Evolutionary conservation across 169 alveolate genomes (phyloP).

Genomic region (Cryptosporidium sp.): DNA sequence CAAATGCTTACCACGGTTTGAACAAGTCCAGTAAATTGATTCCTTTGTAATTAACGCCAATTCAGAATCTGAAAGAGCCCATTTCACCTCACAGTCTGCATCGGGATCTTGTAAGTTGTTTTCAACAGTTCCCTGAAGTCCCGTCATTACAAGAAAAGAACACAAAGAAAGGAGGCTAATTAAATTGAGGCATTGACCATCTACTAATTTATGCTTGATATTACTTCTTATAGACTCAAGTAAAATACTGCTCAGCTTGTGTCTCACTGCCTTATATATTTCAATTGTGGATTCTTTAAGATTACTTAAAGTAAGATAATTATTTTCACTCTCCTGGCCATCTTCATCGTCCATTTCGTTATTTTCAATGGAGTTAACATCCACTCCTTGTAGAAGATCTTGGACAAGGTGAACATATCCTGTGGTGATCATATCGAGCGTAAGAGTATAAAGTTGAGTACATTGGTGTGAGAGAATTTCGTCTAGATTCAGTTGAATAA

Average conservation of each 20-base stretch:
- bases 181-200: constrained; percentile 7
- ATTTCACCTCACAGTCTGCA: constrained; percentile 10
- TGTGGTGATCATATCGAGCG: constrained; percentile 56
- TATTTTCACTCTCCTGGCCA: neutral
- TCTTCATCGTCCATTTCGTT: neutral
- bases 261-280: constrained; percentile 37
- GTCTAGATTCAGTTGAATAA: neutral
- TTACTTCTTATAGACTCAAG: constrained; percentile 40
- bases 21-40: constrained; percentile 39
- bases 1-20: neutral
- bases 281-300: constrained; percentile 18
- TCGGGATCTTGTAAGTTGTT: constrained; percentile 16
- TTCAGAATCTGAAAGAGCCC: constrained; percentile 55
- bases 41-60: constrained; percentile 29
- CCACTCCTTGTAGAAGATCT: constrained; percentile 42
- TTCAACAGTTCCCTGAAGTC: constrained; percentile 64
- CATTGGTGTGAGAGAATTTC: constrained; percentile 36
- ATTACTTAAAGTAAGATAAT: neutral
- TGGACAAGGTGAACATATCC: constrained; percentile 73
- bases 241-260: constrained; percentile 38
- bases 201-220: constrained; percentile 10
- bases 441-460: constrained; percentile 18
- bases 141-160: constrained; percentile 41
- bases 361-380: neutral
- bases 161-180: constrained; percentile 62